Evolutionary conservation across 805 yeast species (phyloP).

Genomic region (Kazachstania bromeliacearum): DNA sequence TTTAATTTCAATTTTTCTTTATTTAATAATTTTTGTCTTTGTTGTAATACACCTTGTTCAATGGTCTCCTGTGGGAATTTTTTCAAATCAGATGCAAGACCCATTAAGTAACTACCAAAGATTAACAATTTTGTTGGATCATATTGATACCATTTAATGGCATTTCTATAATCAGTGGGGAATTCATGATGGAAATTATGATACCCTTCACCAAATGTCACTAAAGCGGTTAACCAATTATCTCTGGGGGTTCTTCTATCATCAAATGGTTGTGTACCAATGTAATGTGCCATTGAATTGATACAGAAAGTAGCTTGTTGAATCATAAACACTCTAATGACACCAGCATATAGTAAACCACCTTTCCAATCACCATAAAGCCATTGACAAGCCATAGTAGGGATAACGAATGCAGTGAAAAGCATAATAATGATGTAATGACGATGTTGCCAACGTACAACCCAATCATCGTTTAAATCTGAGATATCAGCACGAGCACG

Average conservation of each 20-base stretch:
- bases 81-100: slow-evolving; percentile 64
- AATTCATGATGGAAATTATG: slow-evolving; percentile 88
- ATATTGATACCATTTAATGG: slow-evolving; percentile 78
- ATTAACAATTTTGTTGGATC: slow-evolving; percentile 71
- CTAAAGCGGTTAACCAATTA: slow-evolving; percentile 69
- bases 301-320: slow-evolving; percentile 86
- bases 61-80: slow-evolving; percentile 73
- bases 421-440: slow-evolving; percentile 60
- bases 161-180: slow-evolving; percentile 83
- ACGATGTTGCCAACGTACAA: slow-evolving; percentile 73
- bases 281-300: slow-evolving; percentile 79
- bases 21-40: slow-evolving; percentile 71
- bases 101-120: slow-evolving; percentile 50
- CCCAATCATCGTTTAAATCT: slow-evolving; percentile 70
- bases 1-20: slow-evolving; percentile 49
- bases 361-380: slow-evolving; percentile 55
- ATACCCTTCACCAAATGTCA: slow-evolving; percentile 84
- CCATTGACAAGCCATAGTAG: slow-evolving; percentile 47
- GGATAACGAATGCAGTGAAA: slow-evolving; percentile 50
- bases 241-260: slow-evolving; percentile 84
- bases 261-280: slow-evolving; percentile 79
- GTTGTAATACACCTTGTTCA: slow-evolving; percentile 74
- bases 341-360: slow-evolving; percentile 70
- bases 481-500: slow-evolving; percentile 76
- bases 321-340: slow-evolving; percentile 56